Percentiles rank a stretch among this genome's conserved stretches.
Evolutionary conservation across 1,284 basidiomycete species (phyloP).

Genomic region (Takashimella tepidaria): DNA sequence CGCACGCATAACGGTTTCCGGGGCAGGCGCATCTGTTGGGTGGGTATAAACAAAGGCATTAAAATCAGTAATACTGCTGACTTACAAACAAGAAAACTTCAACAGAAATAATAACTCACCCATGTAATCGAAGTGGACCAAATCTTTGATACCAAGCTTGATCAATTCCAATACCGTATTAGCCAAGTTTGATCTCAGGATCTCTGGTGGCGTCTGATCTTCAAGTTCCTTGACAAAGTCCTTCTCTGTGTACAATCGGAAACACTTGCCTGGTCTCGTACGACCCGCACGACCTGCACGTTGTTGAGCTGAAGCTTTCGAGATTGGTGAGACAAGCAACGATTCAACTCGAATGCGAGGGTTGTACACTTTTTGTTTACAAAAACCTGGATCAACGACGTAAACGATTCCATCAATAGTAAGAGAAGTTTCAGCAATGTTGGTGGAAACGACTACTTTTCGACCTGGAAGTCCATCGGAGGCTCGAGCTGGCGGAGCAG

Average conservation of each 20-base stretch:
- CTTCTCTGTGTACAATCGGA: slow-evolving; percentile 93
- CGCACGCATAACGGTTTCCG: slow-evolving; percentile 96
- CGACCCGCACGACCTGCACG: slow-evolving; percentile 93
- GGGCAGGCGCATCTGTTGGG: slow-evolving; percentile 73
- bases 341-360: slow-evolving; percentile 94
- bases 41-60: slow-evolving; percentile 5
- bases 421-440: slow-evolving; percentile 95
- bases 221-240: slow-evolving; percentile 94
- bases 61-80: background rate
- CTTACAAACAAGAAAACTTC: too few species aligned
- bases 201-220: slow-evolving; percentile 95
- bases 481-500: slow-evolving; percentile 62
- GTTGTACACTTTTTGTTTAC: slow-evolving; percentile 96
- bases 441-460: slow-evolving; percentile 93
- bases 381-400: slow-evolving; percentile 96
- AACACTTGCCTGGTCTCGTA: slow-evolving; percentile 95
- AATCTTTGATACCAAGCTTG: slow-evolving; percentile 88
- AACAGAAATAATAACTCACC: slow-evolving; percentile 33
- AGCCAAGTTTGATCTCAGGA: slow-evolving; percentile 83
- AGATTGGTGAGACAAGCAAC: slow-evolving; percentile 88
- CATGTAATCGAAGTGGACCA: slow-evolving; percentile 92
- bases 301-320: slow-evolving; percentile 94
- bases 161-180: slow-evolving; percentile 92
- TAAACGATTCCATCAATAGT: slow-evolving; percentile 99
- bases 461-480: slow-evolving; percentile 74